Base-by-base conservation (phyloP, 163 green algal species). In the Coccomyxa subellipsoidea region DNA sequence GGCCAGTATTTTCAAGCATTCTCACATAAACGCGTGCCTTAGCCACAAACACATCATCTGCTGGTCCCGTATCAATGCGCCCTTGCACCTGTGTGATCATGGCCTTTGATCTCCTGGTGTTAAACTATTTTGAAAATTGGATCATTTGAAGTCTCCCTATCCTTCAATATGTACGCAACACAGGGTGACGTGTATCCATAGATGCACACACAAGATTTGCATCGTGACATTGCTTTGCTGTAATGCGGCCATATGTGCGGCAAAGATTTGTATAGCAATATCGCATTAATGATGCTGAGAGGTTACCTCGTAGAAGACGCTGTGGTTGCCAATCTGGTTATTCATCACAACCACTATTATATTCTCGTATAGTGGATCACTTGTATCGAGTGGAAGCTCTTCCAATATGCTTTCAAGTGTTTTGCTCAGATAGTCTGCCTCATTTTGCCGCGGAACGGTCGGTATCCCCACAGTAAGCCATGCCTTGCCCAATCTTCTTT, bases 381-480 rank as follows among this genome's bases (percentile, higher is more conserved):
- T 69, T 0, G 27, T 3, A 53, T 88, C 84, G 7, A 81, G 25
- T 0, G 88, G 88, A n/a, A 91, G 84, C 84, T 90, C 88, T 3
- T 81, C 71, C 72, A 91, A 77, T 53, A 91, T 84, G 15, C 70
- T 79, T 36, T 82, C 69, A n/a, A 91, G 75, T 5, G 85, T 87
- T 35, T 38, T 36, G 7, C 76, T 85, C 69, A 91, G 84, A 81
- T 91, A 91, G 69, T 87, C 83, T 53, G 72, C 39, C 59, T 70
- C 38, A 15, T 69, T 66, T 47, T 70, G 38, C 0, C 88, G 70
- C 2, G 85, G 85, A n/a, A 88, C 82, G 7, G 85, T 89, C 27
- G 88, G 84, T 29, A 91, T 89, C 37, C 85, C 88, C 31, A 91
- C 85, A 29, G 81, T 83, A n/a, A 91, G 84, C 87, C 87, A 91